Base-by-base conservation (phyloP, 805 yeast species). In the Suhomyces faveliae region DNA sequence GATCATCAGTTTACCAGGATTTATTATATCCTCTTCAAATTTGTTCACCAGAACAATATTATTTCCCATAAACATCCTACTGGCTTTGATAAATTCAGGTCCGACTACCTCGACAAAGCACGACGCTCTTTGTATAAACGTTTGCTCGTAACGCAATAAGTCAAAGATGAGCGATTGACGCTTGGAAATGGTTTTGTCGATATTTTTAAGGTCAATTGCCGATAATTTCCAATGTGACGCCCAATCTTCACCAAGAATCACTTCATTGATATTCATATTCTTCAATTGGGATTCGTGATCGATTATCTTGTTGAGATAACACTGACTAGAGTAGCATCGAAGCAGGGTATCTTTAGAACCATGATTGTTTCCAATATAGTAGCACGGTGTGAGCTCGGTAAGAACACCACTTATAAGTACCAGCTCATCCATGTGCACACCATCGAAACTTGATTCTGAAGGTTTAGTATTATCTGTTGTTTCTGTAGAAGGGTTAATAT, bases 151-250 rank as follows among this genome's bases (percentile, higher is more conserved):
- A 47, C 81, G 73, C 23, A 89, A 79, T 42, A 88, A 67, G 60
- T 89, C 96, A 64, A 85, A 89, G 3, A 87, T 77, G 48, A 84
- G 81, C 47, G 88, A 84, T 61, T 89, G 96, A 30, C 81, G 74
- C 56, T 80, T 81, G n/a, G 82, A 71, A 46, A 81, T 79, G 9
- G 65, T 62, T 9, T 76, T 75, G 45, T 76, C 81, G 6, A 80
- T 66, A n/a, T 70, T 76, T 17, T 71, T 62, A 22, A 83, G 59
- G 42, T 82, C 85, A 20, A 78, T 81, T 2, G 75, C 73, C 0
- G 84, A 71, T 11, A 84, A 54, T 42, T 79, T 74, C 89, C 89
- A 84, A 56, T 82, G 84, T 8, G 79, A 73, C 0, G 82, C 79
- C 89, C 89, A 84, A 49, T 81, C 81, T 61, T 56, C 71, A 53